These are phyloP conservation scores for Ramularia endophylla DNA, from an alignment of 2,329 filamentous ascomycete genomes.

Conservation along the genomic window DNA sequence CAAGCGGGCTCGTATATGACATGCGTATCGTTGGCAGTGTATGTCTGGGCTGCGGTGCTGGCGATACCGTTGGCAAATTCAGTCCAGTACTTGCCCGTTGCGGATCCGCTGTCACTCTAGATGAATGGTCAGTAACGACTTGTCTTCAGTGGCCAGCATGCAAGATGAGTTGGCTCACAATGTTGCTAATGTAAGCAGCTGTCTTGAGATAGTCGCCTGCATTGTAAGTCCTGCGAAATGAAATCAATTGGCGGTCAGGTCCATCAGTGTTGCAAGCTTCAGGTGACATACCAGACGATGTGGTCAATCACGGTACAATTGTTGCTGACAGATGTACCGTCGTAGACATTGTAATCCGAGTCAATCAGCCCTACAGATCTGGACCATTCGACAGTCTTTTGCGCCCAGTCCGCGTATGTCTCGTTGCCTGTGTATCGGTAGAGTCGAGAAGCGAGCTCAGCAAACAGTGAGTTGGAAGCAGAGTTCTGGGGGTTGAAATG, in stretches of 20 bases:
- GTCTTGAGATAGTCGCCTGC: conserved; percentile 62
- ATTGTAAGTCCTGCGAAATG: too few relatives aligned
- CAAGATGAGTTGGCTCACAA: too few relatives aligned
- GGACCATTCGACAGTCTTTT: conserved; percentile 62
- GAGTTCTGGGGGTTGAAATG: conserved; percentile 83
- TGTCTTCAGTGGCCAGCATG: too few relatives aligned
- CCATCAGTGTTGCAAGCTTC: too few relatives aligned
- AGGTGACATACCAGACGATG: conserved; percentile 57
- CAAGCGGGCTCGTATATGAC: conserved; percentile 63
- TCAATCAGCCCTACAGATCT: conserved; percentile 52
- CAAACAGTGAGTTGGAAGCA: conserved; percentile 75
- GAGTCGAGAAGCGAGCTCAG: conserved; percentile 63
- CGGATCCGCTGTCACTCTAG: conserved; percentile 1
- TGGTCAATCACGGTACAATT: conserved; percentile 48
- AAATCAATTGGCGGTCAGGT: too few relatives aligned
- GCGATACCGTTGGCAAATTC: conserved; percentile 5
- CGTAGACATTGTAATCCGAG: conserved; percentile 46
- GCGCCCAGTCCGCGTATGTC: conserved; percentile 62
- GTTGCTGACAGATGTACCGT: conserved; percentile 52
- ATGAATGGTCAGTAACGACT: too few relatives aligned
- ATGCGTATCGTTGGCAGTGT: conserved; percentile 35
- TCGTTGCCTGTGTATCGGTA: conserved; percentile 33
- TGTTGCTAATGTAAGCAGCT: conserved; percentile 57
- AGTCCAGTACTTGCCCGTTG: conserved; percentile 21
- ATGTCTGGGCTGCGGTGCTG: conserved; percentile 39